phyloP scores from a whole-genome alignment of 176 grass and related monocot genomes.

The Zoysia japonica region DNA sequence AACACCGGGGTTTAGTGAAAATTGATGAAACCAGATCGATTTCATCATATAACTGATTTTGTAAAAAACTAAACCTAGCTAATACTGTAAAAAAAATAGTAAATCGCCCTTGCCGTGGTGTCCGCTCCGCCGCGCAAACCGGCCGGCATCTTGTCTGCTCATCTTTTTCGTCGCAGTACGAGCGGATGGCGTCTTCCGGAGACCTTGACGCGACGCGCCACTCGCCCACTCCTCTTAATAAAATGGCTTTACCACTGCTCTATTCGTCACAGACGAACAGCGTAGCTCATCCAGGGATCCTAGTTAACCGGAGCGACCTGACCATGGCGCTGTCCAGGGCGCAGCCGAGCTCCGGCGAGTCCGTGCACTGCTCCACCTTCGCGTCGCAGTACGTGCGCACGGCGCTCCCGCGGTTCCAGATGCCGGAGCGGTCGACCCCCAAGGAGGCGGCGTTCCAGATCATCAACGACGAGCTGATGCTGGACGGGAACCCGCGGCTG shows the following conservation, averaged over 20 bases:
- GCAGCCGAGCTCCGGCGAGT: constrained; percentile 42
- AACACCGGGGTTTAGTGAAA: too few relatives aligned
- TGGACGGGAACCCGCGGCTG: constrained; percentile 85
- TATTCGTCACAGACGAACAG: background rate
- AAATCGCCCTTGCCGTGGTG: background rate
- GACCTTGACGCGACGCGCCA: background rate
- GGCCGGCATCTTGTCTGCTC: background rate
- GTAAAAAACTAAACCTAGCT: too few relatives aligned
- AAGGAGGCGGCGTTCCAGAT: constrained; percentile 98
- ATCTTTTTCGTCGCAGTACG: background rate
- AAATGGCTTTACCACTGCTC: background rate
- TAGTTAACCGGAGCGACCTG: background rate
- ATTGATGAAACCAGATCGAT: too few relatives aligned
- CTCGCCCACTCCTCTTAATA: background rate
- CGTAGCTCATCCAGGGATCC: background rate
- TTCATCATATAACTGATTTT: too few relatives aligned
- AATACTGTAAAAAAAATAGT: too few relatives aligned
- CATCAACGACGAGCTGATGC: constrained; percentile 87
- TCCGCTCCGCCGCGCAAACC: background rate
- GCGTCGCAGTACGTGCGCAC: constrained; percentile 80
- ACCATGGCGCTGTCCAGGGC: constrained; percentile 59
- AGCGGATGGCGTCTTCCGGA: background rate
- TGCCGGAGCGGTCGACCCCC: constrained; percentile 41
- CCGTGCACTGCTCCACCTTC: constrained; percentile 77
- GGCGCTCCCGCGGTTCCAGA: constrained; percentile 54